Evolutionary conservation across 306 rosid species (phyloP), one percentile per base, ranked within the genome.

Genomic region (Prunus mume): DNA sequence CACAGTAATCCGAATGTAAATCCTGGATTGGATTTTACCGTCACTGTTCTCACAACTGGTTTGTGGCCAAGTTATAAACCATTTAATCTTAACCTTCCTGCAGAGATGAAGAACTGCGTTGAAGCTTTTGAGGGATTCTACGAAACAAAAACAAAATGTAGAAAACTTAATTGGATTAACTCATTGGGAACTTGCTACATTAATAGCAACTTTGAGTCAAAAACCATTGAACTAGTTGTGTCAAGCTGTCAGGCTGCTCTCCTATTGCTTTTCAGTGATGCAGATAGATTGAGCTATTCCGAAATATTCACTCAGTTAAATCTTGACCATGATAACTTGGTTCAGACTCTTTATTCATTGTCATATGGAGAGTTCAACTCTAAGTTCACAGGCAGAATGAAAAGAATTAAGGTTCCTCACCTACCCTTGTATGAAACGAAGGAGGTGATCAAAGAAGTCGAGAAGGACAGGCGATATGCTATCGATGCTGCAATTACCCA

Each of bases 51-150:
- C 65, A 89, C 93, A n/a, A 85, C 95, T 27, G 93, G 93, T 49
- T 89, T 86, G 74, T 89, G 97, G 97, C 97, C 97, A 13, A 91
- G 88, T 78, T 91, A 91, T 43, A 89, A 89, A 62, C 85, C 97
- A 34, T 89, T 72, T 82, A 88, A 89, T 76, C 85, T 91, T 68
- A 86, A 78, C 51, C 95, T 91, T 28, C 95, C 97, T 8, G 77
- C 76, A 13, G 97, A 91, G 85, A 88, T 91, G 91, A 88, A 82
- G 46, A 91, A 79, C 82, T 91, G 91, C 32, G 88, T 91, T 75
- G 88, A 89, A 80, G 89, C 83, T 82, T 91, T 89, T 56, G 88
- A 87, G 81, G 88, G 65, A 9, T 91, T 86, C 76, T 90, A 88
- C 71, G 85, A 88, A 75, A 86, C 88, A 12, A 85, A 68, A 79